phyloP scores from a whole-genome alignment of 176 grass and related monocot genomes.

The Pontederia crassipes region DNA sequence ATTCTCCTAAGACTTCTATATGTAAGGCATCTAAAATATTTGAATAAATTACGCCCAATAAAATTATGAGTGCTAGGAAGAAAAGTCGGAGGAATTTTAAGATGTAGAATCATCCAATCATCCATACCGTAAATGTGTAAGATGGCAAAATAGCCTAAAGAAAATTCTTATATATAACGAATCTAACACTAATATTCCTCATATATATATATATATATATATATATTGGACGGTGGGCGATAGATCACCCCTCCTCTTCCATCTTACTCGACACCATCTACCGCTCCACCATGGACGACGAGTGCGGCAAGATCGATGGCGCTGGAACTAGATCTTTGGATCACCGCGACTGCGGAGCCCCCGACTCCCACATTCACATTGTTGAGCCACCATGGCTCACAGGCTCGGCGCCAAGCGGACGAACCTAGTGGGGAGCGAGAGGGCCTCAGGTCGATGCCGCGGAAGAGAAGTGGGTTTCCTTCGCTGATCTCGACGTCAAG shows the following conservation, averaged over 20 bases:
- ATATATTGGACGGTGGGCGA: no score
- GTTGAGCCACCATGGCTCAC: neutral
- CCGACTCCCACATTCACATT: neutral
- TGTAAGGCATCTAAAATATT: no score
- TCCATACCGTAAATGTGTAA: no score
- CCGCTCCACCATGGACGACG: constrained; percentile 88
- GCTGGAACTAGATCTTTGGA: neutral
- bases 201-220: no score
- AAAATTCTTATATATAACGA: no score
- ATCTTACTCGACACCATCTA: constrained; percentile 87
- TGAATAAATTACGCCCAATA: no score
- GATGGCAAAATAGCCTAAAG: no score
- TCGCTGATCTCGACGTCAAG: constrained; percentile 47
- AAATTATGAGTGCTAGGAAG: no score
- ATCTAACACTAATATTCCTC: no score
- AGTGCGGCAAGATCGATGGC: neutral
- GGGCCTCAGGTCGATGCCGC: neutral
- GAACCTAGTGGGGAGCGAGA: neutral
- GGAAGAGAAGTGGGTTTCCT: neutral
- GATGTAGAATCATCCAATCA: no score
- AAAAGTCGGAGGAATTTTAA: no score
- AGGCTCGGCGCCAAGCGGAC: neutral
- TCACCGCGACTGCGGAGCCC: neutral
- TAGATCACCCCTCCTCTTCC: constrained; percentile 79
- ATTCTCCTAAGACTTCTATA: no score